Evolutionary conservation across 495 filamentous ascomycete species (phyloP), one percentile per base, ranked within the genome.

Genomic region (Aspergillus steynii): DNA sequence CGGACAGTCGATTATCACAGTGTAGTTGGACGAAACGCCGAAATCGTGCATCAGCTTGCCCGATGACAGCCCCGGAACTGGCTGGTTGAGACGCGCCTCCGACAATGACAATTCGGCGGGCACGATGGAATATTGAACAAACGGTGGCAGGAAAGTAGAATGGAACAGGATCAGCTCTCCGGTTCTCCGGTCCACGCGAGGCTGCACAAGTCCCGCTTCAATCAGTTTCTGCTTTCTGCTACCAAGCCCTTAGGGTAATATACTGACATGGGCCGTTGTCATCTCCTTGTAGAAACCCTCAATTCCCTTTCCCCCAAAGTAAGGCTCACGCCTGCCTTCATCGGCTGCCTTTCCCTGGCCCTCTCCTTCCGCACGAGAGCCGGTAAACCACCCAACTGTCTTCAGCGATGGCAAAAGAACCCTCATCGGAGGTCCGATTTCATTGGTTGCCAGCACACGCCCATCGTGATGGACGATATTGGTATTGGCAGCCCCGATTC

Each of bases 41-140:
- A 88, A 89, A 62, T 89, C 86, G 64, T 89, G 87, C 86, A 90
- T 89, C 81, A 89, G 82, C 67, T 86, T 89, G 2, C 85, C 79
- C 9, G 78, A 80, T n/a, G 72, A 64, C 14, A 89, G 71, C 1
- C 87, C 85, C 3, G 84, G 79, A 1, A 89, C 74, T 2, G 78
- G 69, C 26, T 65, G 61, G 55, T 82, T 81, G n/a, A 85, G 59
- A 57, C 67, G 63, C 14, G 62, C 47, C 3, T 55, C 50, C 3
- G 61, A 45, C 1, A 4, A 4, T 10, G 60, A 34, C 1, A 5
- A 10, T 20, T 29, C 29, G 8, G 69, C 68, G 9, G 80, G 79
- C 14, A 88, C 72, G 64, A 88, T 80, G 26, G 85, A 86, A 62
- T 89, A 89, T 59, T 83, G 76, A n/a, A 89, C 80, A 65, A 84